Percentiles rank a stretch among this genome's conserved stretches.
phyloP scores from a whole-genome alignment of 441 rosid genomes.

The Arabidopsis hybrid region DNA sequence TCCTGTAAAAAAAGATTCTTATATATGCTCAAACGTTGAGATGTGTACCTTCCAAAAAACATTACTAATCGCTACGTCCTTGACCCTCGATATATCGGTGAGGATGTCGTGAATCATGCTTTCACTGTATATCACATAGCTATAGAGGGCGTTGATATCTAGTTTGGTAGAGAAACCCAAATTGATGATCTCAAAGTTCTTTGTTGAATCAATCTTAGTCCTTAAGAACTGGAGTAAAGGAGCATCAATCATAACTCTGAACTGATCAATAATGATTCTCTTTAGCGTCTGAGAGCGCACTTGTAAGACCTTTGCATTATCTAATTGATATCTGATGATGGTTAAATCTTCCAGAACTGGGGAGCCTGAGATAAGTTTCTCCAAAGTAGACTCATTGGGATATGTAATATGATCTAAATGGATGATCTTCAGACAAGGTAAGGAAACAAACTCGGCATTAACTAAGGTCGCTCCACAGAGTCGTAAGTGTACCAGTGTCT shows the following conservation, averaged over 20 bases:
- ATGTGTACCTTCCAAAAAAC: neutral
- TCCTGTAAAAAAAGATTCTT: neutral
- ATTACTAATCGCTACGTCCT: neutral
- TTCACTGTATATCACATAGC: too few species aligned
- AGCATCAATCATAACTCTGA: slow-evolving; percentile 5
- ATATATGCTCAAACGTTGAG: slow-evolving; percentile 1
- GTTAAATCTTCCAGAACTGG: slow-evolving; percentile 25
- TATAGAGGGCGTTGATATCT: neutral
- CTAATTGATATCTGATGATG: neutral
- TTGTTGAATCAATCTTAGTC: neutral
- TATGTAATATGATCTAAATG: neutral
- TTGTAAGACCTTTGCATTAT: neutral
- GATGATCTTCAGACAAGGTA: slow-evolving; percentile 22
- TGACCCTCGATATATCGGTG: slow-evolving; percentile 2
- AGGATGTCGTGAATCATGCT: neutral
- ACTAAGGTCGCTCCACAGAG: neutral
- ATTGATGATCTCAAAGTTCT: slow-evolving; percentile 18
- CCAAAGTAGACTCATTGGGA: neutral
- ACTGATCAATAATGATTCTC: neutral
- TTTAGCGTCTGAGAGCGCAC: slow-evolving; percentile 15
- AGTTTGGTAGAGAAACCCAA: neutral
- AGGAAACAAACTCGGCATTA: neutral
- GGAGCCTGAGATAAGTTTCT: slow-evolving; percentile 22
- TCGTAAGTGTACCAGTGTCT: slow-evolving; percentile 12
- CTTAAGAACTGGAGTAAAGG: slow-evolving; percentile 27